Base-by-base conservation (phyloP, 2,329 filamentous ascomycete genomes). In the Xylariales sp. region DNA sequence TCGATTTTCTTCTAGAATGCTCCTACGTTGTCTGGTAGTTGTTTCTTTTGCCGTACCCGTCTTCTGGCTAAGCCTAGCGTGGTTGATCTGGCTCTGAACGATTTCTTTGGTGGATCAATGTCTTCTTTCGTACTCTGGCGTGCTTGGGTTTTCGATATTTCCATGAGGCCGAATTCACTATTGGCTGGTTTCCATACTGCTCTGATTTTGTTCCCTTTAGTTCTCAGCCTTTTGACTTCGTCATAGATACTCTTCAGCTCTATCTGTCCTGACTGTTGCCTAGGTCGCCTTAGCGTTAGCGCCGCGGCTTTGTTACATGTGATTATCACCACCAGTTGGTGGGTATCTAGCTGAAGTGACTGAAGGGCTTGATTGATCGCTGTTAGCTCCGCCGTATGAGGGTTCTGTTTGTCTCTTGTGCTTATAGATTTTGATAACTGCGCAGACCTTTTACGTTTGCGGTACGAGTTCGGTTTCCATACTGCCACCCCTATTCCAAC, bases 341-440 rank as follows among this genome's bases (percentile, higher is more conserved):
- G 60, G 18, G 47, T 40, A 6, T 38, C 46, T 21, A 56, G 49
- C 38, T 42, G 50, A 27, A 50, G 33, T 33, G 56, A 43, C 44
- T 54, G 51, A 15, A 51, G 53, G 40, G 49, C 47, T 25, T 38
- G 12, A 15, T 30, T 27, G 5, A 34, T 38, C 11, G 24, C 40
- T 3, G 29, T 25, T 21, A 38, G 30, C 14, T 42, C 40, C 21
- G 35, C 38, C 27, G 33, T 41, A n/a, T 28, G 37, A 15, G 29
- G 39, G 33, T 41, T 41, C 18, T 41, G 33, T 23, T 41, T 29
- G 5, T 29, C 21, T 21, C 31, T 35, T 13, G 30, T 28, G 13
- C 16, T 31, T 6, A 34, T 10, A 13, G 30, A 34, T 12, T 29
- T 31, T 21, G 24, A 40, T 10, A 14, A 16, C 23, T 29, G 30